Evolutionary conservation across 495 filamentous ascomycete genomes (phyloP).

Genomic region (Aspergillus olivimuriae): DNA sequence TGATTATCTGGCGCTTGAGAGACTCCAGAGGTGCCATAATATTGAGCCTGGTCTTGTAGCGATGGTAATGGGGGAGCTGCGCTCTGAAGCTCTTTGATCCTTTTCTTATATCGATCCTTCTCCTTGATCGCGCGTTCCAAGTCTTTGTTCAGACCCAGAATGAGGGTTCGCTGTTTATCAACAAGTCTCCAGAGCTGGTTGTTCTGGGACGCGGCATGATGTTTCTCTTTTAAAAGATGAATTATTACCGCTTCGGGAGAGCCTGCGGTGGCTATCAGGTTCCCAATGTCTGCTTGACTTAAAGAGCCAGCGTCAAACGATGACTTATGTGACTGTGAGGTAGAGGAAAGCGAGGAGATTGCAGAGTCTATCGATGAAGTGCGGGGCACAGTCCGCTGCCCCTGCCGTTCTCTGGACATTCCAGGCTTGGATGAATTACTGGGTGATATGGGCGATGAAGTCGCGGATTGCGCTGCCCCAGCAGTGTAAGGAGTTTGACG

Average conservation of each 20-base stretch:
- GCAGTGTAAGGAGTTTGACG: conserved; percentile 20
- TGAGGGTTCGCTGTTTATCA: conserved; percentile 91
- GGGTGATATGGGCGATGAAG: conserved; percentile 26
- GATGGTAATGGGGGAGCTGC: conserved; percentile 44
- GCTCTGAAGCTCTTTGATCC: conserved; percentile 68
- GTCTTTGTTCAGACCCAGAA: conserved; percentile 90
- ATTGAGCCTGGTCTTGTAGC: conserved; percentile 12
- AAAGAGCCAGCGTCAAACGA: conserved; percentile 50
- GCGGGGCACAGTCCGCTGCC: conserved; percentile 52
- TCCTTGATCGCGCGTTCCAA: conserved; percentile 87
- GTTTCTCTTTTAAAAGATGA: conserved; percentile 85
- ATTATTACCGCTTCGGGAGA: conserved; percentile 85
- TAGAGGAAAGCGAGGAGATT: conserved; percentile 78
- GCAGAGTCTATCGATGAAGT: conserved; percentile 95
- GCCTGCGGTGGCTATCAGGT: conserved; percentile 74
- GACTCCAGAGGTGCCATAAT: not conserved
- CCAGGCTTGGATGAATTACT: conserved; percentile 26
- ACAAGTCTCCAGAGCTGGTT: conserved; percentile 90
- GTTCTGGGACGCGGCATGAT: conserved; percentile 80
- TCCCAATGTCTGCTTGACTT: conserved; percentile 57
- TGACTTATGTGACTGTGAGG: conserved; percentile 55
- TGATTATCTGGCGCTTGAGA: conserved; percentile 1
- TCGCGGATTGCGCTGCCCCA: conserved; percentile 27
- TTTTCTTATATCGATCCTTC: conserved; percentile 89
- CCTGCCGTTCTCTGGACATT: conserved; percentile 26